Evolutionary conservation across 2,329 filamentous ascomycete genomes (phyloP).

Genomic region (Xylariaceae sp.): DNA sequence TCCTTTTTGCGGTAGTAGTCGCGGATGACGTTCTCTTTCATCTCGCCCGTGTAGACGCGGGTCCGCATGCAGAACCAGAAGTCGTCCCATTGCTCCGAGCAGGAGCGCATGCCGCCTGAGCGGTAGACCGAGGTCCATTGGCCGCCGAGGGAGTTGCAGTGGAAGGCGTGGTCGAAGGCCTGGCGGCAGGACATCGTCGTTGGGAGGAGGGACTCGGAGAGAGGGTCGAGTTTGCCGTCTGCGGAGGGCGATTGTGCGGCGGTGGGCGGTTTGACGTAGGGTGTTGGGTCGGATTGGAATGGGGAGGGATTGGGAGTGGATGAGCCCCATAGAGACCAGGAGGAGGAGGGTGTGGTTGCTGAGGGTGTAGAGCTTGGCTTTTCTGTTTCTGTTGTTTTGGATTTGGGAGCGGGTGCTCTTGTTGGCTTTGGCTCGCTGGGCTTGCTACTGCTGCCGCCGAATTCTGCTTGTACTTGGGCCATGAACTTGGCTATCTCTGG

Average conservation of each 20-base stretch:
- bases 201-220: conserved; percentile 71
- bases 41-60: conserved; percentile 57
- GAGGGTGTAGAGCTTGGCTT: conserved; percentile 17
- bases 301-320: conserved; percentile 14
- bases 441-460: conserved; percentile 14
- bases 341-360: conserved; percentile 33
- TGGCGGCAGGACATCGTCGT: conserved; percentile 83
- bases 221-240: conserved; percentile 35
- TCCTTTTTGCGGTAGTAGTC: conserved; percentile 68
- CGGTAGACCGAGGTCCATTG: conserved; percentile 93
- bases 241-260: conserved; percentile 1
- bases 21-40: conserved; percentile 60
- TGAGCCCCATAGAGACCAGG: conserved; percentile 30
- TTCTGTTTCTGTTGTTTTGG: conserved; percentile 8
- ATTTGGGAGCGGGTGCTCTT: conserved; percentile 12
- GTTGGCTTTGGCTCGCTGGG: conserved; percentile 1
- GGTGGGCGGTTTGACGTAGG: neutral
- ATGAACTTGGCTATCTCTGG: conserved; percentile 56
- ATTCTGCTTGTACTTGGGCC: conserved; percentile 33
- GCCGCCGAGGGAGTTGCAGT: conserved; percentile 87
- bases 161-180: conserved; percentile 90
- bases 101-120: conserved; percentile 72
- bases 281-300: conserved; percentile 9
- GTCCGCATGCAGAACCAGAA: conserved; percentile 98
- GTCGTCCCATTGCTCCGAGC: conserved; percentile 83